Conservation (phyloP, 139 green algal genomes). For the Picochlorum sp. region DNA sequence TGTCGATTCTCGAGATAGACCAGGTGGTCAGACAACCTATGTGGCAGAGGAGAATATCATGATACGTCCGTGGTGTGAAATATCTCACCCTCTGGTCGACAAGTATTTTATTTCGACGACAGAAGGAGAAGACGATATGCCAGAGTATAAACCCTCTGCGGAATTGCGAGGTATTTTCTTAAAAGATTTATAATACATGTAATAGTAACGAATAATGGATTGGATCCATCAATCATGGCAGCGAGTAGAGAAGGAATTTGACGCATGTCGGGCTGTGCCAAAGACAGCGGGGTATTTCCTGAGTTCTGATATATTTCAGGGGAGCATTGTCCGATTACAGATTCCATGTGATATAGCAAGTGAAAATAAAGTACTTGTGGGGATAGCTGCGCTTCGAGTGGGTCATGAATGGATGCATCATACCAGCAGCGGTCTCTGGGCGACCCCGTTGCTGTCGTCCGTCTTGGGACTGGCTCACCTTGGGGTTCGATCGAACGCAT, state of each 20-base stretch:
- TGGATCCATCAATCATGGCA: no score
- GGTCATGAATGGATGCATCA: background rate
- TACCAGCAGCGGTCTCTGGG: no score
- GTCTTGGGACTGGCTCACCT: background rate
- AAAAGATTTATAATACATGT: background rate
- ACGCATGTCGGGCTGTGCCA: conserved; percentile 6
- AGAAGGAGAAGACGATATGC: background rate
- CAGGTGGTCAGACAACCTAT: background rate
- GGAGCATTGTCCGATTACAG: background rate
- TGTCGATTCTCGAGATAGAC: conserved; percentile 5
- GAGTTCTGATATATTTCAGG: background rate
- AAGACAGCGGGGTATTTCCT: no score
- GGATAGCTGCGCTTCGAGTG: background rate
- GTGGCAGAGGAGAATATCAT: background rate
- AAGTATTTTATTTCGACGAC: no score
- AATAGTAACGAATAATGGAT: background rate
- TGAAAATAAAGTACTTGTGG: background rate
- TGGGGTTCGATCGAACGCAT: background rate
- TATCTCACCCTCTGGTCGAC: no score
- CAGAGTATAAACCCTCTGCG: background rate
- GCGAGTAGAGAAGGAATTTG: background rate
- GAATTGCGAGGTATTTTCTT: conserved; percentile 12
- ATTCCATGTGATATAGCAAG: background rate
- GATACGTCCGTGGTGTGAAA: background rate
- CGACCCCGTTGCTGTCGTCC: background rate